phyloP scores from a whole-genome alignment of 192 early-diverging fungal genomes.

The Geranomyces michiganensis region DNA sequence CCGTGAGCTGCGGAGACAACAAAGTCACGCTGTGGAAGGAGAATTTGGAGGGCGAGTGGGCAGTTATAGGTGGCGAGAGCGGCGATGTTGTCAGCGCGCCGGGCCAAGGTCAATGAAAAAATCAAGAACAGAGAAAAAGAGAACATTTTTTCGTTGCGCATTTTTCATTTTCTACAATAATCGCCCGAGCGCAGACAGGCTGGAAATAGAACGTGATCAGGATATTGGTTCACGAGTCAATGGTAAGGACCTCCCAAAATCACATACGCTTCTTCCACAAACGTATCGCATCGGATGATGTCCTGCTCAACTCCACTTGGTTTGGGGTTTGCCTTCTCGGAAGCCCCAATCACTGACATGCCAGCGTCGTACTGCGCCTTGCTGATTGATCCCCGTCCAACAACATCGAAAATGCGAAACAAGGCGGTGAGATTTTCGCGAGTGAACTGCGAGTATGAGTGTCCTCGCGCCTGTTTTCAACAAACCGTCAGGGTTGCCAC shows the following conservation, averaged over 20 bases:
- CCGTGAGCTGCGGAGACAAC: conserved; percentile 96
- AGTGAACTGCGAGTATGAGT: conserved; percentile 46
- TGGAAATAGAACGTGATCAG: no score
- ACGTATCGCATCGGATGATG: no score
- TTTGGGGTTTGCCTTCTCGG: no score
- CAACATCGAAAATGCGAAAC: conserved; percentile 50
- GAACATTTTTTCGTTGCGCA: no score
- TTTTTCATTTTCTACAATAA: no score
- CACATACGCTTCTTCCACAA: no score
- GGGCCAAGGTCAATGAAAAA: background rate
- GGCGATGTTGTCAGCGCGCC: background rate
- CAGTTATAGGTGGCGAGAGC: conserved; percentile 66
- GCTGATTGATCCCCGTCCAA: conserved; percentile 44
- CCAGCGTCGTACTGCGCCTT: conserved; percentile 49
- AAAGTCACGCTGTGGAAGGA: conserved; percentile 97
- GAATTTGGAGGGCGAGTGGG: conserved; percentile 89
- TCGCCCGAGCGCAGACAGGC: no score
- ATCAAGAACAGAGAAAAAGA: no score
- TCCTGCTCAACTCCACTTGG: no score
- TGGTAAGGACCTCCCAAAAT: no score
- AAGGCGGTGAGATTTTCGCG: conserved; percentile 45
- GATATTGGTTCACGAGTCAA: no score
- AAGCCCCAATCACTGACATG: background rate
- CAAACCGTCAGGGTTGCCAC: conserved; percentile 7
- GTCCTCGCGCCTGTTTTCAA: conserved; percentile 43